Percentiles rank a stretch among this genome's conserved stretches.
Conservation (phyloP, 2,329 filamentous ascomycete genomes). For the Xylariaceae sp. region DNA sequence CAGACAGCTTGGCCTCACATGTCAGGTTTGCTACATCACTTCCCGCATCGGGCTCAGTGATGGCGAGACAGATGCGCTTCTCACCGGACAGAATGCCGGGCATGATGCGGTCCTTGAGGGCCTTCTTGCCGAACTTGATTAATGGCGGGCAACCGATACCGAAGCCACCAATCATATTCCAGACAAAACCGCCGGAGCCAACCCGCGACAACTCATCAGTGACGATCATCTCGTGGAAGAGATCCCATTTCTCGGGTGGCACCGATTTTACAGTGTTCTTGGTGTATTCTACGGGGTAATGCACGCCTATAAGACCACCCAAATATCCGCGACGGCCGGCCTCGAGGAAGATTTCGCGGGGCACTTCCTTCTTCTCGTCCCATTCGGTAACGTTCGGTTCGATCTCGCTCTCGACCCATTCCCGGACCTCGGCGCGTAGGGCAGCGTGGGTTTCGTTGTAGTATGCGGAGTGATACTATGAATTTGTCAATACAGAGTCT, state of each 20-base stretch:
- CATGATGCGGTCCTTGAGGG: conserved; percentile 83
- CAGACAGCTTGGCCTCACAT: conserved; percentile 92
- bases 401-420: conserved; percentile 89
- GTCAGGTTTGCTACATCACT: conserved; percentile 94
- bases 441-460: conserved; percentile 94
- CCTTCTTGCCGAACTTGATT: conserved; percentile 88
- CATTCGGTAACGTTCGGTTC: conserved; percentile 94
- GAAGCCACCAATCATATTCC: conserved; percentile 96
- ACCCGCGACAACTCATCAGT: conserved; percentile 92
- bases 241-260: conserved; percentile 88
- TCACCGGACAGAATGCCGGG: conserved; percentile 89
- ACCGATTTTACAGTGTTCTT: conserved; percentile 78
- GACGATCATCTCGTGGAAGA: conserved; percentile 96
- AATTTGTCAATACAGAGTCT: background rate
- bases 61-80: conserved; percentile 96
- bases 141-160: conserved; percentile 93
- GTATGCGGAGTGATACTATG: conserved; percentile 94
- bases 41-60: conserved; percentile 95
- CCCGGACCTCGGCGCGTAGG: conserved; percentile 86
- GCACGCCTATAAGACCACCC: conserved; percentile 84
- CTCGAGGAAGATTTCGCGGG: conserved; percentile 88
- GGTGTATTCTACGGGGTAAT: conserved; percentile 80
- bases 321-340: conserved; percentile 94
- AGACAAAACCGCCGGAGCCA: conserved; percentile 91
- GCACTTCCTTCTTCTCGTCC: conserved; percentile 94